These are phyloP conservation scores for Bauhinia variegata DNA, from an alignment of 306 rosid genomes.

Conservation along the genomic window DNA sequence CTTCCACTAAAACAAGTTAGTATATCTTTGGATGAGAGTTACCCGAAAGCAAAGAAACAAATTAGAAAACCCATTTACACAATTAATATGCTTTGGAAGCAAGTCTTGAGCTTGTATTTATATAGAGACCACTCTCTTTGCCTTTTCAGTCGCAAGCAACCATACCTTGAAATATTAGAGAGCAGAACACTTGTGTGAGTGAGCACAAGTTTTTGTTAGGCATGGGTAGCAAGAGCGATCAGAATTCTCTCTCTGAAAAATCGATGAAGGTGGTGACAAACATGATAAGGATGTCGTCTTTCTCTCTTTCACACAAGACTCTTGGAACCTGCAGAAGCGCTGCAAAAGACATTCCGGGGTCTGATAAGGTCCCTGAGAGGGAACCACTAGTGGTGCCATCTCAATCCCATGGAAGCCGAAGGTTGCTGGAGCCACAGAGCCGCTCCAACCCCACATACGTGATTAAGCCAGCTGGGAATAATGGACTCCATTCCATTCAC, in stretches of 20 bases:
- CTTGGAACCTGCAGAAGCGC: constrained; percentile 35
- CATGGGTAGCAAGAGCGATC: constrained; percentile 51
- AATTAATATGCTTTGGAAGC: constrained; percentile 27
- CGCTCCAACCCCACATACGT: constrained; percentile 47
- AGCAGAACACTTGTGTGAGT: constrained; percentile 2
- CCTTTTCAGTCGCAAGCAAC: constrained; percentile 21
- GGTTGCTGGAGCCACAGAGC: constrained; percentile 52
- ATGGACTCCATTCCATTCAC: constrained; percentile 36
- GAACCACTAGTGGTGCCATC: constrained; percentile 29
- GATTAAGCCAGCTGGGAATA: constrained; percentile 37
- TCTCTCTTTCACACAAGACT: constrained; percentile 46
- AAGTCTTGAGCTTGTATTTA: constrained; percentile 30
- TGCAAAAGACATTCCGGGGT: constrained; percentile 14
- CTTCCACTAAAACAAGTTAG: constrained; percentile 32
- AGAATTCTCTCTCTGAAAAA: constrained; percentile 62
- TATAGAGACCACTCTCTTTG: constrained; percentile 14
- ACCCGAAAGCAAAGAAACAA: constrained; percentile 18
- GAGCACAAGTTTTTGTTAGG: neutral
- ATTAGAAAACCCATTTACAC: constrained; percentile 21
- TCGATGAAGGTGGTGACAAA: constrained; percentile 68
- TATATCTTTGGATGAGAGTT: constrained; percentile 18
- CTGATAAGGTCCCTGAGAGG: constrained; percentile 25
- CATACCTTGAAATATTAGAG: constrained; percentile 9
- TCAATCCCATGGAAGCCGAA: constrained; percentile 30
- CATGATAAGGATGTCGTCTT: constrained; percentile 62